Conservation (phyloP, 345 rosid genomes). For the Acer saccharum region DNA sequence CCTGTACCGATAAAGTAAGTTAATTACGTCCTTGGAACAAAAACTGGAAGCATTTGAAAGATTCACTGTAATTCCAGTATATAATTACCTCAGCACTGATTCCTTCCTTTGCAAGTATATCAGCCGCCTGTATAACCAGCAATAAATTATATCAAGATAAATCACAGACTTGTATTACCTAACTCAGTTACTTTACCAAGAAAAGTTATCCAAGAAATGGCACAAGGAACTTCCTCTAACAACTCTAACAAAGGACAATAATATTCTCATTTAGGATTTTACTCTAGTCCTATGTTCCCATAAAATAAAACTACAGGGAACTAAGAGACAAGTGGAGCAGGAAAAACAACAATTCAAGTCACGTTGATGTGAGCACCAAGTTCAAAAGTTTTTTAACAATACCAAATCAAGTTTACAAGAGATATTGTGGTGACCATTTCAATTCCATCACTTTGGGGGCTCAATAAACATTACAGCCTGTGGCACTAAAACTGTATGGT, state of each 20-base stretch:
- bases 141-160: background rate
- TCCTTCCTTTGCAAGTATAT: slow-evolving; percentile 84
- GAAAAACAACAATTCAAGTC: background rate
- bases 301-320: background rate
- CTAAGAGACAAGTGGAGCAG: background rate
- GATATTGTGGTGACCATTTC: background rate
- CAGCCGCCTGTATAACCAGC: slow-evolving; percentile 67
- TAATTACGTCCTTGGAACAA: background rate
- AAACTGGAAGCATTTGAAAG: background rate
- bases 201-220: background rate
- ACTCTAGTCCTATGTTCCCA: background rate
- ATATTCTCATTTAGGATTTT: background rate
- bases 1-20: slow-evolving; percentile 39
- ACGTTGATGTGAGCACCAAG: background rate
- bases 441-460: background rate
- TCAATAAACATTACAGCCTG: too few species aligned
- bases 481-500: background rate
- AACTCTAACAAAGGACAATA: background rate
- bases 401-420: background rate
- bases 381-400: background rate
- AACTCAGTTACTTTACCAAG: background rate
- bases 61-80: background rate
- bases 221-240: background rate
- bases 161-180: background rate
- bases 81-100: slow-evolving; percentile 77